Evolutionary conservation across 192 early-diverging fungal species (phyloP), one percentile per base, ranked within the genome.

Genomic region (Helicostylum pulchrum): DNA sequence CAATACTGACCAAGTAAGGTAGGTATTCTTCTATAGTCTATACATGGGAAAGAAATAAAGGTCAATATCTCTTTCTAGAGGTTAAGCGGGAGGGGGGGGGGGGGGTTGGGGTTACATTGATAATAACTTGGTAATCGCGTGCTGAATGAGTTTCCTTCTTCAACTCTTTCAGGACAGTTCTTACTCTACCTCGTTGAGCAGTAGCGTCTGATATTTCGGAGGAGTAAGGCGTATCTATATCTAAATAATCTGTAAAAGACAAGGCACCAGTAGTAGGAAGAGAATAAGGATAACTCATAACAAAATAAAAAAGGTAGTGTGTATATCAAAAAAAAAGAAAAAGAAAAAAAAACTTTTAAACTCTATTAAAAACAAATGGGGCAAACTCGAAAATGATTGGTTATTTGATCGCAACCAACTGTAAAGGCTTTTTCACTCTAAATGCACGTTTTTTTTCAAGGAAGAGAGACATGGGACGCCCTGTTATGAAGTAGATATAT

Each of bases 191-290:
- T 44, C 84, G 67, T 53, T 78, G 78, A 0, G 84, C 84, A 8
- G 84, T 83, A 46, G 79, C 84, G 64, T 85, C 81, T 0, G 84
- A 80, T 19, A 85, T 64, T 32, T 74, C 73, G 48, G 63, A 74
- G 34, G 79, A 72, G 48, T 80, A 80, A 45, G 64, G 48, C 12
- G 75, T 74, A 7, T 64, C 61, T 23, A 58, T 72, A 17, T 78
- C 56, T 14, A 80, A 66, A 65, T 71, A 83, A 43, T 85, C 84
- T 42, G 72, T 64, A 60, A 83, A 78, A 14, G 84, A 83, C 6
- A 85, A 68, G 20, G 82, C 69, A 2, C 76, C 79, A 2, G 84
- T 85, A 12, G 84, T 85, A 7, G 84, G 81, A 12, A 85, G 59
- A 30, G 72, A 69, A 65, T 81, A 85, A 19, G 72, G 67, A 55